These are phyloP conservation scores for Dendrobium officinale DNA, from an alignment of 106 monocot species.

Conservation along the genomic window DNA sequence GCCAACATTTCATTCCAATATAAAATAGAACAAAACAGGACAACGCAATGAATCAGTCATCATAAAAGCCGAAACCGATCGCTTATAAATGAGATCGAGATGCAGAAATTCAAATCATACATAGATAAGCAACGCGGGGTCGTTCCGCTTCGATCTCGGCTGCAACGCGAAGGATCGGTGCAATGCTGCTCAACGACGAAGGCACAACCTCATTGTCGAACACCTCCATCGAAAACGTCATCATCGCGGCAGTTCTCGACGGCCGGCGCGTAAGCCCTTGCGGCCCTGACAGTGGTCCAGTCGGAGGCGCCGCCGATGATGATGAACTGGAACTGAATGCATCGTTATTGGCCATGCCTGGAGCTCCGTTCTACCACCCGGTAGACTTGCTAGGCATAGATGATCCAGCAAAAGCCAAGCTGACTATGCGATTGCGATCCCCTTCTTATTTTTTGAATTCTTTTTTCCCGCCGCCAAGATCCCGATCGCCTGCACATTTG, in stretches of 20 bases:
- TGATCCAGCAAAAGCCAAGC: conserved; percentile 2
- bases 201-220: conserved; percentile 99
- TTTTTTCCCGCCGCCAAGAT: conserved; percentile 11
- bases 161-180: conserved; percentile 88
- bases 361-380: background rate
- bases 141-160: conserved; percentile 85
- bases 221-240: conserved; percentile 89
- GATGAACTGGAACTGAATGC: background rate
- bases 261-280: conserved; percentile 55
- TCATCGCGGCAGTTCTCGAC: conserved; percentile 78
- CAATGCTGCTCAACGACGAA: conserved; percentile 67
- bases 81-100: background rate
- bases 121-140: conserved; percentile 88
- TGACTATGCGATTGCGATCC: background rate
- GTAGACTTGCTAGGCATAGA: background rate
- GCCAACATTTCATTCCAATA: background rate
- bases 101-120: conserved; percentile 26
- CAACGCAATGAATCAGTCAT: background rate
- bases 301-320: background rate
- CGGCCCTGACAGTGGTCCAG: conserved; percentile 34
- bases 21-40: background rate
- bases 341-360: conserved; percentile 5
- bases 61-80: background rate
- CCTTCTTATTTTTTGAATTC: background rate
- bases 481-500: conserved; percentile 15